A percentile compares a stretch with the other conserved stretches of the same genome.
These are phyloP conservation scores for Ustilago cynodontis DNA, from an alignment of 1,284 basidiomycete species.

Conservation along the genomic window DNA sequence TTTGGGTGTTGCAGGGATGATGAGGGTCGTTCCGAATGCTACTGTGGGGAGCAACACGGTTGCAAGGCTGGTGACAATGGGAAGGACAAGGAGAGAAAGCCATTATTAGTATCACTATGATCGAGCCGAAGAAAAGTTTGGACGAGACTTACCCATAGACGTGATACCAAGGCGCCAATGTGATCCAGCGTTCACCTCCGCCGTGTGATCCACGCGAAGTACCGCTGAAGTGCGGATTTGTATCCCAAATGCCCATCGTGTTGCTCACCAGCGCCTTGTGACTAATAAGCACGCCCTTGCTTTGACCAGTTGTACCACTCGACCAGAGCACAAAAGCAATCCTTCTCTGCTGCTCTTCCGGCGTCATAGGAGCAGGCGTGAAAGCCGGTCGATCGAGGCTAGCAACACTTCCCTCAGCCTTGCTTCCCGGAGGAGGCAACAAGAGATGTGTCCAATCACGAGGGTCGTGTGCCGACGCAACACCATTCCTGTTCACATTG, in stretches of 20 bases:
- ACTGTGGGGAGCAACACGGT: conserved; percentile 65
- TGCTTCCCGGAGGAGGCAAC: conserved; percentile 46
- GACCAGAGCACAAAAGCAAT: conserved; percentile 69
- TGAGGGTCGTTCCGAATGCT: conserved; percentile 68
- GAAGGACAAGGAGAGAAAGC: not conserved
- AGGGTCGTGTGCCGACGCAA: conserved; percentile 50
- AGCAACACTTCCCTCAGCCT: conserved; percentile 45
- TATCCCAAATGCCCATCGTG: conserved; percentile 61
- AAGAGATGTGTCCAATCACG: conserved; percentile 57
- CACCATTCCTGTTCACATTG: conserved; percentile 33
- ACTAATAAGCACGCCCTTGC: conserved; percentile 70
- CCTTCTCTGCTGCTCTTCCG: conserved; percentile 48
- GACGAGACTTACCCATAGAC: conserved; percentile 43
- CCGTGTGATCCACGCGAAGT: conserved; percentile 28
- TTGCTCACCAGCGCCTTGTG: conserved; percentile 67
- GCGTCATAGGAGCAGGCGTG: conserved; percentile 31
- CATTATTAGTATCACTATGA: not conserved
- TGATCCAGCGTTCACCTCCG: conserved; percentile 65
- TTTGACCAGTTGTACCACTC: conserved; percentile 70
- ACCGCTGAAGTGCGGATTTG: conserved; percentile 47
- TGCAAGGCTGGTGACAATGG: conserved; percentile 37
- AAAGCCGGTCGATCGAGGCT: conserved; percentile 37
- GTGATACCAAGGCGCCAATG: conserved; percentile 70
- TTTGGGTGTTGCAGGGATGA: conserved; percentile 58
- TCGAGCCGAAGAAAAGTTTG: not conserved